A percentile compares a stretch with the other conserved stretches of the same genome.
phyloP scores from a whole-genome alignment of 139 green algal genomes.

The Chlorella sp. region DNA sequence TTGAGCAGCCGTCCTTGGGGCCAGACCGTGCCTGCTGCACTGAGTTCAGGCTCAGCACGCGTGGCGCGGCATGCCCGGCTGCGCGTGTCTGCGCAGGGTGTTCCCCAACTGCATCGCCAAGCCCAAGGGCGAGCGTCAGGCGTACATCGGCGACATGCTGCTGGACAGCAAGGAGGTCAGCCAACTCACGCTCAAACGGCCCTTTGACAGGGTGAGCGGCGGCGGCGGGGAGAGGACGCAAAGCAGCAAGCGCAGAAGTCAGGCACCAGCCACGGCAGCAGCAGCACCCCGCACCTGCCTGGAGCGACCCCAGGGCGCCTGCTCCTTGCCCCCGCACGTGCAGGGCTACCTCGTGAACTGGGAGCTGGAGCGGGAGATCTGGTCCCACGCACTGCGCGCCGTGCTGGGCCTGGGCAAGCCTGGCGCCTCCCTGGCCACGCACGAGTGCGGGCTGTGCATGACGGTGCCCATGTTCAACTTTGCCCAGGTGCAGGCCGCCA shows the following conservation, averaged over 20 bases:
- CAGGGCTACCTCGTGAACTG: constrained; percentile 79
- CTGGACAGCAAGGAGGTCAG: constrained; percentile 58
- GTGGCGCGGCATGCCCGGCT: neutral
- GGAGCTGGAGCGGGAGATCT: constrained; percentile 80
- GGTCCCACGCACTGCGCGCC: constrained; percentile 34
- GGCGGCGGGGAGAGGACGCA: neutral
- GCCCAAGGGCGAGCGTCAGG: constrained; percentile 57
- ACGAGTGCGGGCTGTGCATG: constrained; percentile 58
- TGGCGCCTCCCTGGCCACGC: constrained; percentile 7
- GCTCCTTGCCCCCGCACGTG: too few relatives aligned
- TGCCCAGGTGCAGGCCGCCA: constrained; percentile 43
- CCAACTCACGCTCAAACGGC: constrained; percentile 54
- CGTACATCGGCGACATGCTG: constrained; percentile 58
- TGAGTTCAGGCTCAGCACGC: too few relatives aligned
- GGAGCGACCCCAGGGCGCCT: too few relatives aligned
- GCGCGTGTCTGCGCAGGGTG: constrained; percentile 42
- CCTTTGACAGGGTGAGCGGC: constrained; percentile 57
- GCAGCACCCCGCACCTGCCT: too few relatives aligned
- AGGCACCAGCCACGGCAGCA: too few relatives aligned
- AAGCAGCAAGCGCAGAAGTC: neutral
- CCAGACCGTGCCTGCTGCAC: neutral
- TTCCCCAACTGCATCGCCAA: constrained; percentile 78
- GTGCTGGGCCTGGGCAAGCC: constrained; percentile 16
- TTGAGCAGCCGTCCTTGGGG: neutral
- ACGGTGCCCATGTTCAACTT: constrained; percentile 84